Percentiles rank a stretch among this genome's conserved stretches.
Evolutionary conservation across 257 asterid genomes (phyloP).

Genomic region (Pogostemon cablin): DNA sequence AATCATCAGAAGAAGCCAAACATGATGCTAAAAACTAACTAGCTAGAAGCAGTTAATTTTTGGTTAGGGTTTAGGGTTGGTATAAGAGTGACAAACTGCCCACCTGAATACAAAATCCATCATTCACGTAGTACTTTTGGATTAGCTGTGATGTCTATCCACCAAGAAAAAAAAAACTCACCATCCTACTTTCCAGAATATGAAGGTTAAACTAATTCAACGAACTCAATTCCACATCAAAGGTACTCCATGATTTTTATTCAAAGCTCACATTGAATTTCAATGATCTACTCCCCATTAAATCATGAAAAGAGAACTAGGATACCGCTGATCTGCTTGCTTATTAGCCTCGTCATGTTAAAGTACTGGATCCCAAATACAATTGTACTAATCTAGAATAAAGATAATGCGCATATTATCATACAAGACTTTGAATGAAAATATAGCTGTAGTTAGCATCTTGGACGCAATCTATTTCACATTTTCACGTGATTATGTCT

Average conservation of each 20-base stretch:
- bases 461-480: conserved; percentile 1
- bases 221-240: conserved; percentile 29
- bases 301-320: conserved; percentile 25
- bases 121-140: conserved; percentile 20
- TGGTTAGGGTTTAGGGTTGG: conserved; percentile 12
- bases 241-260: conserved; percentile 1
- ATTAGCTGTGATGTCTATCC: conserved; percentile 25
- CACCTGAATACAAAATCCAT: conserved; percentile 22
- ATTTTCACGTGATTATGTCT: conserved; percentile 9
- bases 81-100: conserved; percentile 35
- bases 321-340: conserved; percentile 5
- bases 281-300: not conserved
- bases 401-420: conserved; percentile 14
- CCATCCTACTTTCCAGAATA: conserved; percentile 29
- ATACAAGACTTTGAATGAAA: not conserved
- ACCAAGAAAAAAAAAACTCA: conserved; percentile 31
- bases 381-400: not conserved
- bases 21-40: not conserved
- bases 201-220: conserved; percentile 14
- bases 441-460: conserved; percentile 13
- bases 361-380: not conserved
- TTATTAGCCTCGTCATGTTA: not conserved
- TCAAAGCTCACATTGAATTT: not conserved
- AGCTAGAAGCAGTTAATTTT: not conserved
- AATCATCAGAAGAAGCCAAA: conserved; percentile 14